These are phyloP conservation scores for Zoysia matrella DNA, from an alignment of 202 grass and related monocot species.

Conservation along the genomic window DNA sequence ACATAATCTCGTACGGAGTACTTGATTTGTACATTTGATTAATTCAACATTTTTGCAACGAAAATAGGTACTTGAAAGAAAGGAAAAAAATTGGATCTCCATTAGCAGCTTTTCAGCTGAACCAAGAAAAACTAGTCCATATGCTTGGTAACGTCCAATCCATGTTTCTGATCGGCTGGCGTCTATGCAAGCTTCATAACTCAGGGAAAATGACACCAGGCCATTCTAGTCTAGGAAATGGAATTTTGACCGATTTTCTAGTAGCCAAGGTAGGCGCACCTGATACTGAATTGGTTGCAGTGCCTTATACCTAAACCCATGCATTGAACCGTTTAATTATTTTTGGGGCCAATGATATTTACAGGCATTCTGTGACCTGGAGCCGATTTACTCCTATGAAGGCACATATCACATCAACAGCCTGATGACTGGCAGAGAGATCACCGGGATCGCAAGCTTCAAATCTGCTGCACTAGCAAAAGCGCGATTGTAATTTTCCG, in stretches of 20 bases:
- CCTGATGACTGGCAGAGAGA: background rate
- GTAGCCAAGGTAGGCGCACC: conserved; percentile 61
- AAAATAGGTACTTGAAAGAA: conserved; percentile 73
- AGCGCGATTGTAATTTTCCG: conserved; percentile 32
- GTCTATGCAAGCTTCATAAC: conserved; percentile 92
- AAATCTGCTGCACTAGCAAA: conserved; percentile 64
- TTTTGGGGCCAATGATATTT: background rate
- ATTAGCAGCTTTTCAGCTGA: conserved; percentile 83
- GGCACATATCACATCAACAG: conserved; percentile 91
- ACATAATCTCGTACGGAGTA: background rate
- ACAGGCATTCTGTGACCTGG: conserved; percentile 90
- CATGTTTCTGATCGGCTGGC: conserved; percentile 67
- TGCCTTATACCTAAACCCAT: conserved; percentile 1
- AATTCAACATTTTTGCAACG: background rate
- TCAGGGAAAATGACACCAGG: conserved; percentile 90
- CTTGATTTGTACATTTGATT: background rate
- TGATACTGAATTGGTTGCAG: background rate
- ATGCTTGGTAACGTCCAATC: conserved; percentile 59
- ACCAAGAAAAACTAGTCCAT: conserved; percentile 91
- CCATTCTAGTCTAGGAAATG: conserved; percentile 77
- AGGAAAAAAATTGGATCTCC: conserved; percentile 76
- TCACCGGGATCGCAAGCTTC: conserved; percentile 53
- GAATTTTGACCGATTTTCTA: conserved; percentile 93
- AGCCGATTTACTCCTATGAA: conserved; percentile 89
- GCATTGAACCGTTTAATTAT: background rate